Base-by-base conservation (phyloP, 2,329 filamentous ascomycete species). In the Trichoderma sp. region DNA sequence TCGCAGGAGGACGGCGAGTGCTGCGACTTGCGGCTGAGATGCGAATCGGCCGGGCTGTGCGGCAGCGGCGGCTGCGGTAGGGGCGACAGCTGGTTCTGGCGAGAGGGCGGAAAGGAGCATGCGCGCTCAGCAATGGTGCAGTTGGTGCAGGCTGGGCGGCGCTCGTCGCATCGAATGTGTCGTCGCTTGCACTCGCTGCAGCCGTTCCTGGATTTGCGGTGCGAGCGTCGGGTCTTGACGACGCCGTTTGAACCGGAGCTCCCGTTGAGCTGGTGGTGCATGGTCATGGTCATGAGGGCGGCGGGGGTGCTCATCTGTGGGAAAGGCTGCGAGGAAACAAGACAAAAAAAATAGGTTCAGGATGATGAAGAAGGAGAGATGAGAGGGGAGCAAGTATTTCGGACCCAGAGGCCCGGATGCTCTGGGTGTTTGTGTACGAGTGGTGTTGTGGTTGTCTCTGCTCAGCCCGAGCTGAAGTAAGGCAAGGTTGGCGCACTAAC, bases 81-180 rank as follows among this genome's bases (percentile, higher is more conserved):
- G n/a, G 49, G 53, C 31, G 35, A 53, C 37, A 68, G 59, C 31
- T 64, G 70, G 43, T 19, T 49, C 52, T 59, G 71, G 27, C 27
- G 70, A 56, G 57, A 47, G 11, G 69, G 65, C 8, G 76, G 78
- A 56, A 78, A 83, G 0, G 78, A 78, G 69, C 81, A 83, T 7
- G 70, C 68, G 7, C 79, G 75, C 61, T 81, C 76, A 52, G 78
- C 78, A 55, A 78, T 77, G 24, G 75, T 72, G 71, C 82, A 83
- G 69, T 83, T 81, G 56, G 76, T 77, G 70, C 82, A 83, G 0
- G 76, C 69, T 1, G 82, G 82, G 4, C 77, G 77, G 8, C 71
- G 76, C 73, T 83, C 81, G 67, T 84, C 82, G 74, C 82, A 83
- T 43, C 81, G 81, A 66, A 81, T 81, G 56, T 82, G 80, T 1